phyloP scores from a whole-genome alignment of 805 yeast genomes.

The Metschnikowia cerradonensis region DNA sequence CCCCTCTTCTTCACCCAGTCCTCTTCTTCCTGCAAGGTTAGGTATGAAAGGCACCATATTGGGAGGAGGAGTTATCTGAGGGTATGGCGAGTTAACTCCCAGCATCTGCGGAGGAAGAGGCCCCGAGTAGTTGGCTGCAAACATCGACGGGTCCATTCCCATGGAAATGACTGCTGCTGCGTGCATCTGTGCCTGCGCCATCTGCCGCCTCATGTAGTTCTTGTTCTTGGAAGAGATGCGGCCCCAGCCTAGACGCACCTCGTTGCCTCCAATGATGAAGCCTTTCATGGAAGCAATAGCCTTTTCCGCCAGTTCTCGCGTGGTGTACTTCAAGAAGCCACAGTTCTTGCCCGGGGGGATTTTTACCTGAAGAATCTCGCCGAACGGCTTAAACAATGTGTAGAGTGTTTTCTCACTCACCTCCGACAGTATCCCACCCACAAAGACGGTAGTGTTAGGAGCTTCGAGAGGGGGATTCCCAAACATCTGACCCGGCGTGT shows the following conservation, averaged over 20 bases:
- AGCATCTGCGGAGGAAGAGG: not conserved
- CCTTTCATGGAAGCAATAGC: slow-evolving; percentile 90
- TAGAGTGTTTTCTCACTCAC: slow-evolving; percentile 59
- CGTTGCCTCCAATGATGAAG: slow-evolving; percentile 76
- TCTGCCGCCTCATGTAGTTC: slow-evolving; percentile 20
- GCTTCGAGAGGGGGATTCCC: slow-evolving; percentile 38
- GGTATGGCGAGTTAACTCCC: not conserved
- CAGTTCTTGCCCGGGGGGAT: slow-evolving; percentile 81
- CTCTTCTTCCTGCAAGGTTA: not conserved
- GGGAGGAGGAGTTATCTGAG: not conserved
- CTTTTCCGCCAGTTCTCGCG: slow-evolving; percentile 76
- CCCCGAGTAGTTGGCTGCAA: slow-evolving; percentile 12
- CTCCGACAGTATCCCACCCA: slow-evolving; percentile 69
- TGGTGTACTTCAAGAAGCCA: slow-evolving; percentile 81
- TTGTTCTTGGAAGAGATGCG: slow-evolving; percentile 33
- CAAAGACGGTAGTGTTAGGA: slow-evolving; percentile 70
- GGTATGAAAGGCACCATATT: not conserved
- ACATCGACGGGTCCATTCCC: slow-evolving; percentile 38
- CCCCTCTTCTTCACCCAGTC: not conserved
- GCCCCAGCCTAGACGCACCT: slow-evolving; percentile 88
- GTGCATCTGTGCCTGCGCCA: slow-evolving; percentile 34
- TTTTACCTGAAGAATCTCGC: slow-evolving; percentile 63
- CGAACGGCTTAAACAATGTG: slow-evolving; percentile 67
- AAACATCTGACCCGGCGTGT: not conserved
- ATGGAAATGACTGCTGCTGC: slow-evolving; percentile 37